phyloP scores from a whole-genome alignment of 805 yeast genomes.

The Candida sithepensis region DNA sequence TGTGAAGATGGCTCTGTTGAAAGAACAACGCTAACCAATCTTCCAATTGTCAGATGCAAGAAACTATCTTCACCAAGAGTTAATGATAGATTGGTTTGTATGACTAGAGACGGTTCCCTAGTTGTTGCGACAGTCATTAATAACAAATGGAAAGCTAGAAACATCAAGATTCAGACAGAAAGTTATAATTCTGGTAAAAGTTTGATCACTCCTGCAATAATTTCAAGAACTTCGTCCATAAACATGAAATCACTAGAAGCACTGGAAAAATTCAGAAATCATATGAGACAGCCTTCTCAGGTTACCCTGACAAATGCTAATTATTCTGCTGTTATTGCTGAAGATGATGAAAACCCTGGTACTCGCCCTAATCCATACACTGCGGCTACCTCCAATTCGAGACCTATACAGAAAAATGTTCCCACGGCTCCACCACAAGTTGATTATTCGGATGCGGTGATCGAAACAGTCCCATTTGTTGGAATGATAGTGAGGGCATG shows the following conservation, averaged over 20 bases:
- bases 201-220: slow-evolving; percentile 36
- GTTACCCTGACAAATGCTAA: slow-evolving; percentile 8
- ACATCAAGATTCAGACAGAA: slow-evolving; percentile 44
- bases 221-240: slow-evolving; percentile 27
- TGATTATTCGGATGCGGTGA: slow-evolving; percentile 25
- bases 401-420: background rate
- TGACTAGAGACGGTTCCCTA: slow-evolving; percentile 45
- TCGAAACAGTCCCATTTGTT: slow-evolving; percentile 62
- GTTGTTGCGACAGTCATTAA: slow-evolving; percentile 63
- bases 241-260: slow-evolving; percentile 16
- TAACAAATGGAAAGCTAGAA: slow-evolving; percentile 60
- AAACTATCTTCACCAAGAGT: slow-evolving; percentile 68
- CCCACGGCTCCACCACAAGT: slow-evolving; percentile 3
- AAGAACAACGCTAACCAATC: slow-evolving; percentile 29
- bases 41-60: slow-evolving; percentile 46
- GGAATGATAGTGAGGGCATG: slow-evolving; percentile 68
- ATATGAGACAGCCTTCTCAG: slow-evolving; percentile 11
- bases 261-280: slow-evolving; percentile 9
- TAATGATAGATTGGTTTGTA: slow-evolving; percentile 64
- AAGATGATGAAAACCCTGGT: background rate
- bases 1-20: slow-evolving; percentile 45
- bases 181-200: slow-evolving; percentile 41
- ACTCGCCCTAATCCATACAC: background rate
- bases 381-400: background rate
- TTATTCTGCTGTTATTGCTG: background rate